Percentiles rank a stretch among this genome's conserved stretches.
Conservation (phyloP, 2,329 filamentous ascomycete species). For the Exophiala xenobiotica region DNA sequence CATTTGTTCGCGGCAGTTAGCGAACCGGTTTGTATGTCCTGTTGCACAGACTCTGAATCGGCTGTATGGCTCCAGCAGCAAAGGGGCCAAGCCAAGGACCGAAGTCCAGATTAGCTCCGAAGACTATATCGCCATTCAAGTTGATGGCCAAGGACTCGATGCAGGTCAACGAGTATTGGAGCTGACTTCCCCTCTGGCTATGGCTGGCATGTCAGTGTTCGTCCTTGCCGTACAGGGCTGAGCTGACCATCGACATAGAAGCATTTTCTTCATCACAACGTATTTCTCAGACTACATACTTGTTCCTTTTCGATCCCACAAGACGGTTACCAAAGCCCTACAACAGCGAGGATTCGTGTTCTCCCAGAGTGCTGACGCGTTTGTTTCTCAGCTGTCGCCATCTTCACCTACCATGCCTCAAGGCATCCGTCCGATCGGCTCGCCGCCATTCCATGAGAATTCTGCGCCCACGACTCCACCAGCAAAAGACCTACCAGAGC, state of each 20-base stretch:
- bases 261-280: conserved; percentile 97
- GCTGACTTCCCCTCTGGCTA: conserved; percentile 81
- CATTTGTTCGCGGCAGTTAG: conserved; percentile 77
- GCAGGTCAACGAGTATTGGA: conserved; percentile 89
- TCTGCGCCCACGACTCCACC: conserved; percentile 67
- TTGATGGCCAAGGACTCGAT: conserved; percentile 85
- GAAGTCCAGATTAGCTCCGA: conserved; percentile 75
- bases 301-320: conserved; percentile 72
- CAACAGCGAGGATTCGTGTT: conserved; percentile 81
- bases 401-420: conserved; percentile 25
- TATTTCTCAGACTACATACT: conserved; percentile 98
- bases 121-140: conserved; percentile 82
- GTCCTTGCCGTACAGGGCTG: conserved; percentile 7
- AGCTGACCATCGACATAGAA: conserved; percentile 45
- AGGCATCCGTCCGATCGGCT: conserved; percentile 21
- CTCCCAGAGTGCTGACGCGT: conserved; percentile 67
- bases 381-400: conserved; percentile 55
- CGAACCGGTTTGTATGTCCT: conserved; percentile 72
- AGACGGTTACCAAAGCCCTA: conserved; percentile 73
- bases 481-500: conserved; percentile 72
- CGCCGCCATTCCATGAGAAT: conserved; percentile 14
- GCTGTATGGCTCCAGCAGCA: conserved; percentile 29
- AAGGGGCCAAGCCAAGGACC: conserved; percentile 43
- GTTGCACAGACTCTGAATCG: conserved; percentile 62
- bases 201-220: conserved; percentile 73